phyloP scores from a whole-genome alignment of 169 alveolate genomes.

The Plasmodium coatneyi region DNA sequence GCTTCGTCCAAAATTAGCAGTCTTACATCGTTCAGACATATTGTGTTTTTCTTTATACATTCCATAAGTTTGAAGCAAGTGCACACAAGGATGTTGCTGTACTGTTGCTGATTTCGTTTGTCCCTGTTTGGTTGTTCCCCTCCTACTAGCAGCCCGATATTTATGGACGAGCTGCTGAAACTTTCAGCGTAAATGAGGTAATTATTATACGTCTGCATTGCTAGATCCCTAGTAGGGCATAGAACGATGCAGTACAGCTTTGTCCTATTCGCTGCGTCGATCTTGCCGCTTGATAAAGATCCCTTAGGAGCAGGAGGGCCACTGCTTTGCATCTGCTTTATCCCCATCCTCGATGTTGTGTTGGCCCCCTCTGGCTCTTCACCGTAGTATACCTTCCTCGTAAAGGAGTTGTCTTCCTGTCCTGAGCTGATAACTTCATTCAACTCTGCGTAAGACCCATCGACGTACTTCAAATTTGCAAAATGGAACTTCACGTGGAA shows the following conservation, averaged over 20 bases:
- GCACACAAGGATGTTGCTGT: slow-evolving; percentile 40
- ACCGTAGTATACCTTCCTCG: slow-evolving; percentile 17
- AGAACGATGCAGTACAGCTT: slow-evolving; percentile 83
- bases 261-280: slow-evolving; percentile 51
- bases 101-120: slow-evolving; percentile 31
- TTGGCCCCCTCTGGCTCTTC: not conserved
- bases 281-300: not conserved
- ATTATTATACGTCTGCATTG: slow-evolving; percentile 85
- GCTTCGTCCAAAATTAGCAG: slow-evolving; percentile 78
- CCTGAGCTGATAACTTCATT: not conserved
- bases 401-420: not conserved
- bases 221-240: slow-evolving; percentile 85
- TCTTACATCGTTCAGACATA: slow-evolving; percentile 27
- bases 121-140: slow-evolving; percentile 81
- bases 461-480: slow-evolving; percentile 58
- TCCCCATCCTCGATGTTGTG: not conserved
- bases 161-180: slow-evolving; percentile 45
- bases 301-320: not conserved
- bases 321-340: not conserved
- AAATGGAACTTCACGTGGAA: slow-evolving; percentile 53
- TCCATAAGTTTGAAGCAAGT: slow-evolving; percentile 62
- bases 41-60: slow-evolving; percentile 30
- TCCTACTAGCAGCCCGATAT: slow-evolving; percentile 83
- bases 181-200: slow-evolving; percentile 80
- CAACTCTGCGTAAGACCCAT: slow-evolving; percentile 17